Base-by-base conservation (phyloP, 2,329 filamentous ascomycete species). In the Pseudogymnoascus sp. region DNA sequence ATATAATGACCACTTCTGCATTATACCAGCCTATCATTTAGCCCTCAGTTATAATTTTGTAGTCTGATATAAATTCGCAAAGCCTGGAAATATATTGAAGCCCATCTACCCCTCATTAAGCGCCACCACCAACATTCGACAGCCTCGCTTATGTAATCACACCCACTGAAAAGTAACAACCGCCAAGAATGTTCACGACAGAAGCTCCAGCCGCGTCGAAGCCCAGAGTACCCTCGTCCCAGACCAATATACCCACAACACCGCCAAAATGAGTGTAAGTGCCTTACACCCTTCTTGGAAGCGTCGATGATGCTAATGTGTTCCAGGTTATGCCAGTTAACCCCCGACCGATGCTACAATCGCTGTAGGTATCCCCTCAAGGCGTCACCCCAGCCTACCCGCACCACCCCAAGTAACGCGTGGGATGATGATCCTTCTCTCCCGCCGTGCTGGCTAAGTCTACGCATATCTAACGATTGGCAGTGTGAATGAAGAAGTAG, bases 301-400 rank as follows among this genome's bases (percentile, higher is more conserved):
- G 58, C 47, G 1, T 57, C 9, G 28, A 15, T n/a, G 50, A 69
- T 72, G 67, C 72, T 62, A 37, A 28, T 50, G 62, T 35, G 6
- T n/a, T 25, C 58, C 63, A 87, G 84, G 95, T 96, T 79, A 87
- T 95, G 75, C 94, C 94, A 66, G 82, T 97, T 72, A 99, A 99
- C 82, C 94, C 94, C 72, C 90, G 93, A 75, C 94, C 94, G 43
- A 91, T 97, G 83, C 88, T 99, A 73, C 91, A 97, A 80, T 87
- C 87, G 73, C 86, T 97, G 86, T 91, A 85, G 70, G 86, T 82
- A 65, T 35, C 39, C 62, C 43, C 63, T 59, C 57, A 57, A 33
- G 60, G 43, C 38, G 59, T 36, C 35, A 50, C 50, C 58, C 28
- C 57, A 38, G 57, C 57, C 33, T 14, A n/a, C 53, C 33, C 62